phyloP scores from a whole-genome alignment of 352 stramenopile genomes.

The Globisporangium apiculatum region DNA sequence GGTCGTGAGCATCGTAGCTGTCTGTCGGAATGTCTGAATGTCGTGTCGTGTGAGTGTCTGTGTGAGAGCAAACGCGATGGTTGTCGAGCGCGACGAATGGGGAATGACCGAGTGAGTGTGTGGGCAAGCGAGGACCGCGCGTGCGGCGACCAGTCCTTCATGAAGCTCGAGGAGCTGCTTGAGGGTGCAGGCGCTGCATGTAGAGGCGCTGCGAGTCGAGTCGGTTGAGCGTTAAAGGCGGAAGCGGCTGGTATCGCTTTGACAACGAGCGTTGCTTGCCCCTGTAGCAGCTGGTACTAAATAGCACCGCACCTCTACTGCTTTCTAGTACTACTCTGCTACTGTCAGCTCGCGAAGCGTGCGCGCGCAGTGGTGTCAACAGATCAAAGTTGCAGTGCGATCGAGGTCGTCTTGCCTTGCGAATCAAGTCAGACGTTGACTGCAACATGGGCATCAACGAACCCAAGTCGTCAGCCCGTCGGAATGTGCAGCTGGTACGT shows the following conservation, averaged over 20 bases:
- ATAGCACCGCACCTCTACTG: slow-evolving; percentile 7
- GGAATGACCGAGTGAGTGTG: slow-evolving; percentile 10
- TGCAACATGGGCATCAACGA: too few relatives aligned
- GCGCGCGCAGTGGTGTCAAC: background rate
- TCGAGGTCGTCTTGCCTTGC: background rate
- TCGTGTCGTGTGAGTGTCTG: background rate
- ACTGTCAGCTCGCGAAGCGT: too few relatives aligned
- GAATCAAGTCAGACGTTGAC: background rate
- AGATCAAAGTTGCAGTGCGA: background rate
- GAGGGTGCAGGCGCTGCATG: background rate
- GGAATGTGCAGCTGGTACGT: slow-evolving; percentile 4
- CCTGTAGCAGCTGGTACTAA: slow-evolving; percentile 4
- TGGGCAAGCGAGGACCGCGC: background rate
- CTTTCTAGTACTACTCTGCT: background rate
- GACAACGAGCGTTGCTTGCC: background rate
- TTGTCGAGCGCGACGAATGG: slow-evolving; percentile 3
- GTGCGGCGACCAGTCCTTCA: background rate
- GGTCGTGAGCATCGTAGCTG: slow-evolving; percentile 6
- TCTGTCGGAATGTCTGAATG: too few relatives aligned
- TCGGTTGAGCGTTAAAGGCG: background rate
- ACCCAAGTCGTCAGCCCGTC: background rate
- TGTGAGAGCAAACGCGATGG: background rate
- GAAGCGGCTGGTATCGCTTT: background rate
- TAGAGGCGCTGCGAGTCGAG: background rate
- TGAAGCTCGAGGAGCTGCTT: background rate